Percentiles rank a stretch among this genome's conserved stretches.
phyloP scores from a whole-genome alignment of 331 rosid genomes.

The Acacia pycnantha region DNA sequence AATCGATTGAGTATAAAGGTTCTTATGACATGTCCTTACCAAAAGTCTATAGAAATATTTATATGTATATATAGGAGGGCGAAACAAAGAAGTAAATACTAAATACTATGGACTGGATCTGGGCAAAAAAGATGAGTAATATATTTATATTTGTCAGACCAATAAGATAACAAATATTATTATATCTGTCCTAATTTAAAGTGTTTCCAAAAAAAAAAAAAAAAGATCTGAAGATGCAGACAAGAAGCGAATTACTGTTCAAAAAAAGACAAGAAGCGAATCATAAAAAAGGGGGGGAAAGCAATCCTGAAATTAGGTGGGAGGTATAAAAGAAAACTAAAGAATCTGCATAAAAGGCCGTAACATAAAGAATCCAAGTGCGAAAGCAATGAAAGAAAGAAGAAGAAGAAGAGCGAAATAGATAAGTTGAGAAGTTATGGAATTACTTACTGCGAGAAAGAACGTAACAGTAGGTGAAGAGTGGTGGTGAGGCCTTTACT shows the following conservation, averaged over 20 bases:
- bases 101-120: too few relatives aligned
- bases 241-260: background rate
- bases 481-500: background rate
- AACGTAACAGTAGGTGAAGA: background rate
- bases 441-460: background rate
- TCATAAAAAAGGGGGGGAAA: background rate
- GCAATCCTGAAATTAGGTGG: background rate
- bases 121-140: too few relatives aligned
- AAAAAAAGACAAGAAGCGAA: background rate
- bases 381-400: background rate
- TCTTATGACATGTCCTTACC: too few relatives aligned
- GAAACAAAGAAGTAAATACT: too few relatives aligned
- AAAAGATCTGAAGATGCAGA: too few relatives aligned
- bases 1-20: too few relatives aligned
- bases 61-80: background rate
- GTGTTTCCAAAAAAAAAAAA: background rate
- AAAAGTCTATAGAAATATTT: too few relatives aligned
- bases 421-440: background rate
- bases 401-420: background rate
- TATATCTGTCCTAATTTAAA: too few relatives aligned
- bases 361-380: background rate
- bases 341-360: background rate
- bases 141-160: too few relatives aligned
- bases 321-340: background rate
- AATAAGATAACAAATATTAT: too few relatives aligned